Percentiles rank a stretch among this genome's conserved stretches.
Evolutionary conservation across 306 rosid genomes (phyloP).

Genomic region (cucumber (Cucumis sativus)): DNA sequence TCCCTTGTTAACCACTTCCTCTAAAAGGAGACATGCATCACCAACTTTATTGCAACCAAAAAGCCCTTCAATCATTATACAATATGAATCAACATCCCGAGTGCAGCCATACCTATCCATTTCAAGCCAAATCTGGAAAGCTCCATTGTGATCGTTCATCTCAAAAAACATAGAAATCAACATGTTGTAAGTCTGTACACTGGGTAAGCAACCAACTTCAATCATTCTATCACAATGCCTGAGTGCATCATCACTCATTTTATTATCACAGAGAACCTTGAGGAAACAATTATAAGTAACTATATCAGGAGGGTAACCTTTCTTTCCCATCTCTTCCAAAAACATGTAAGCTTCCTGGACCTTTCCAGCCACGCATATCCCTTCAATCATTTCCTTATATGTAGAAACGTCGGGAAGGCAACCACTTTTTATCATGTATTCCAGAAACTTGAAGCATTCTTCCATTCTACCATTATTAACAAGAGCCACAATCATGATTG

Average conservation of each 20-base stretch:
- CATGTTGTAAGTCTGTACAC: constrained; percentile 83
- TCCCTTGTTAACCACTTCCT: constrained; percentile 55
- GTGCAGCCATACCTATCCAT: constrained; percentile 48
- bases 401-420: constrained; percentile 89
- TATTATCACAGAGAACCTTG: constrained; percentile 68
- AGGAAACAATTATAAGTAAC: constrained; percentile 87
- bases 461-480: constrained; percentile 54
- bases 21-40: constrained; percentile 64
- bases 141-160: constrained; percentile 66
- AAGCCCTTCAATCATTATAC: constrained; percentile 81
- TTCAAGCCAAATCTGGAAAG: constrained; percentile 71
- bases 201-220: constrained; percentile 52
- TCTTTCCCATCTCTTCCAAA: constrained; percentile 88
- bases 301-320: constrained; percentile 82
- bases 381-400: constrained; percentile 73
- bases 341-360: constrained; percentile 64
- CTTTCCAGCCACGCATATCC: constrained; percentile 75
- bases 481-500: constrained; percentile 68
- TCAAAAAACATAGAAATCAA: constrained; percentile 66
- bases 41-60: constrained; percentile 42
- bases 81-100: constrained; percentile 47
- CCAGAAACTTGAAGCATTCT: constrained; percentile 53
- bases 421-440: constrained; percentile 64
- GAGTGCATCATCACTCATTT: constrained; percentile 62
- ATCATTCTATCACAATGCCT: constrained; percentile 52